Percentiles rank a stretch among this genome's conserved stretches.
phyloP scores from a whole-genome alignment of 306 rosid species.

The Cucumis melo region DNA sequence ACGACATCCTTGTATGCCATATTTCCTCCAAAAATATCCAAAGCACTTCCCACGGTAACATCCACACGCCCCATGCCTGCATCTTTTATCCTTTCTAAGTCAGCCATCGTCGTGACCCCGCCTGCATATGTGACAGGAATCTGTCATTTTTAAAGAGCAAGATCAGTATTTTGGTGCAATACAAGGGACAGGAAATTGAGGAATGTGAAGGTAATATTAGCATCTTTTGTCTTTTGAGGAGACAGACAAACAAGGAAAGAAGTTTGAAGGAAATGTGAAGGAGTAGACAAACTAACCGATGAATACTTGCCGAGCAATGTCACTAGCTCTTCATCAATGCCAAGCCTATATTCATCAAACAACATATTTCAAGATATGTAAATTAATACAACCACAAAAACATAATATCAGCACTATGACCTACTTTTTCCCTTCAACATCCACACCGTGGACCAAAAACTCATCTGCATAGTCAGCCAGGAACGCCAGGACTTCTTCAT shows the following conservation, averaged over 20 bases:
- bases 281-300: constrained; percentile 48
- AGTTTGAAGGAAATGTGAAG: background rate
- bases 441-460: constrained; percentile 92
- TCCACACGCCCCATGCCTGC: constrained; percentile 67
- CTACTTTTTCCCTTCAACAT: constrained; percentile 95
- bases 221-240: background rate
- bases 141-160: constrained; percentile 22
- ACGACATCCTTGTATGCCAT: constrained; percentile 57
- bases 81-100: constrained; percentile 62
- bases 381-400: background rate
- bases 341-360: constrained; percentile 40
- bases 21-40: constrained; percentile 73
- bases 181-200: too few species aligned
- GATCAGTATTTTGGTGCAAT: constrained; percentile 2
- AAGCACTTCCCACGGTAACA: constrained; percentile 78
- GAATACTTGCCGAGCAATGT: constrained; percentile 77
- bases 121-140: constrained; percentile 91
- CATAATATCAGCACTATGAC: constrained; percentile 6
- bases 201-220: background rate
- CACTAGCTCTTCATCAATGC: constrained; percentile 95
- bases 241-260: background rate
- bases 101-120: constrained; percentile 73
- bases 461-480: constrained; percentile 83
- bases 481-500: constrained; percentile 42
- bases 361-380: constrained; percentile 5